These are phyloP conservation scores for Nicotiana rustica DNA, from an alignment of 305 asterid genomes.

Conservation along the genomic window DNA sequence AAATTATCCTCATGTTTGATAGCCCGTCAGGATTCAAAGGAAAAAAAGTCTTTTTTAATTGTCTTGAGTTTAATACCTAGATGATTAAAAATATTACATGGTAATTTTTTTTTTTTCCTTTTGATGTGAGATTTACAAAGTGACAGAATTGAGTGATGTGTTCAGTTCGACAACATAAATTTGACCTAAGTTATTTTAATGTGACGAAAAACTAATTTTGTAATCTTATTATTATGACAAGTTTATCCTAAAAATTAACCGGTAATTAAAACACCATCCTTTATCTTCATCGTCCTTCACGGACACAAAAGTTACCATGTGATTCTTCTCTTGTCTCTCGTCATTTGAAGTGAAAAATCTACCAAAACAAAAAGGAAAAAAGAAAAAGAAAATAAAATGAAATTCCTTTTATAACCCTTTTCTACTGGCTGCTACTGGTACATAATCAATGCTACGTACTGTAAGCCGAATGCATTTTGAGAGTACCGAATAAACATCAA, in stretches of 20 bases:
- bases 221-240: neutral
- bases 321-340: neutral
- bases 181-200: neutral
- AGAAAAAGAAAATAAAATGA: neutral
- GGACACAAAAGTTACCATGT: neutral
- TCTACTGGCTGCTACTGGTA: neutral
- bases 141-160: neutral
- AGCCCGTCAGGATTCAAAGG: too few species aligned
- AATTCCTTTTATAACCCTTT: slow-evolving; percentile 6
- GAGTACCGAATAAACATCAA: neutral
- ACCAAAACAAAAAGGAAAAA: neutral
- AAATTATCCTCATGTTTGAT: too few species aligned
- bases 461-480: neutral
- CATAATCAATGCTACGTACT: neutral
- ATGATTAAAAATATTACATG: neutral
- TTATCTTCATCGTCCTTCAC: neutral
- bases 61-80: neutral
- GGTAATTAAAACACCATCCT: neutral
- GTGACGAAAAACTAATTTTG: neutral
- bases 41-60: too few species aligned
- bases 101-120: neutral
- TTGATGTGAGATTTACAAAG: too few species aligned
- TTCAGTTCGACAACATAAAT: neutral
- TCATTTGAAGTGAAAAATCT: neutral
- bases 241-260: neutral